Conservation (phyloP, 176 grass and related monocot species). For the Paspalum notatum region DNA sequence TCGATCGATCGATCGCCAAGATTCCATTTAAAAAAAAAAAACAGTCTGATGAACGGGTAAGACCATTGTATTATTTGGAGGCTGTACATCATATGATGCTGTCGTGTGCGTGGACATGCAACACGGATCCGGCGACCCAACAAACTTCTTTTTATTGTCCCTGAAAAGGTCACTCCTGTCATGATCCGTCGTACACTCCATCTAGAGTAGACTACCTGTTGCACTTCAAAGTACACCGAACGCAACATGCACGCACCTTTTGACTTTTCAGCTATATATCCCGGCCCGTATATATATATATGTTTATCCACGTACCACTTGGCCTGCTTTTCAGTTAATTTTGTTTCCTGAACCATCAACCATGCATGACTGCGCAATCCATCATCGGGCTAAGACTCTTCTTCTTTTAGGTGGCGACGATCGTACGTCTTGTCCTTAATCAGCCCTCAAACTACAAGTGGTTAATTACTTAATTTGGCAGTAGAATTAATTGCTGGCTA, state of each 20-base stretch:
- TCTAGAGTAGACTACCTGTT: too few species aligned
- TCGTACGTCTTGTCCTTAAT: too few species aligned
- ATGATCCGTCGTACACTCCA: conserved; percentile 54
- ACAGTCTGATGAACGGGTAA: conserved; percentile 4
- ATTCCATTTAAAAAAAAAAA: not conserved
- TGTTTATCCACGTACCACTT: conserved; percentile 7
- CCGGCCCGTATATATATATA: too few species aligned
- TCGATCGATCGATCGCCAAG: too few species aligned
- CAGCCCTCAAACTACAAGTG: too few species aligned
- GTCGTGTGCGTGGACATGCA: not conserved
- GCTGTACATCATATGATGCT: not conserved
- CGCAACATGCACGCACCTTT: conserved; percentile 47
- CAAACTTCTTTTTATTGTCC: not conserved
- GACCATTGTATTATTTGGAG: not conserved
- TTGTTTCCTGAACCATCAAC: not conserved
- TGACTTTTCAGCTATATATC: conserved; percentile 51
- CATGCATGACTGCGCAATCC: not conserved
- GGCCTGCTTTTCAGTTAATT: not conserved
- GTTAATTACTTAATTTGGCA: too few species aligned
- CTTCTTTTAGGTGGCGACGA: too few species aligned
- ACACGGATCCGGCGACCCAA: conserved; percentile 18
- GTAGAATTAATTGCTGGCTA: too few species aligned
- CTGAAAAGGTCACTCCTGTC: conserved; percentile 59
- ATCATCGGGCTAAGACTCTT: too few species aligned
- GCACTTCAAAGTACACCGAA: conserved; percentile 53